Conservation (phyloP, 495 filamentous ascomycete species). For the Clavariopsis aquatica region DNA sequence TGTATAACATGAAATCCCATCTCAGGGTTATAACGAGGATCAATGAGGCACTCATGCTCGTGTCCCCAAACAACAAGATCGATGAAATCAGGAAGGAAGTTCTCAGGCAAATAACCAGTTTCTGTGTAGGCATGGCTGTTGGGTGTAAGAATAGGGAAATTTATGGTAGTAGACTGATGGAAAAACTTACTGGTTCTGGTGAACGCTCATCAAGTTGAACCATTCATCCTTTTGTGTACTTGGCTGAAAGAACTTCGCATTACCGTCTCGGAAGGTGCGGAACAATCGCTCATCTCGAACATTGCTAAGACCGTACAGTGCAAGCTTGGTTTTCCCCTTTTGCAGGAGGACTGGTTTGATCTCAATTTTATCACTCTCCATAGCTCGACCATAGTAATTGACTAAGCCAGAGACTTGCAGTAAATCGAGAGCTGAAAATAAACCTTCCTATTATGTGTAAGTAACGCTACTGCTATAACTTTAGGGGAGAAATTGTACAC, state of each 20-base stretch:
- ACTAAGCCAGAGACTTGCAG: slow-evolving; percentile 87
- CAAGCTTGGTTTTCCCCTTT: slow-evolving; percentile 91
- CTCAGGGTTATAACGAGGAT: slow-evolving; percentile 77
- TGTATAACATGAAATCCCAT: slow-evolving; percentile 95
- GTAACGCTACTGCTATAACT: background rate
- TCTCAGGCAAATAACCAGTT: slow-evolving; percentile 89
- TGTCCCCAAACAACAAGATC: slow-evolving; percentile 96
- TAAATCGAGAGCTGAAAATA: slow-evolving; percentile 84
- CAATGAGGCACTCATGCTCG: slow-evolving; percentile 93
- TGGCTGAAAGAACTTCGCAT: slow-evolving; percentile 90
- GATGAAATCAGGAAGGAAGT: slow-evolving; percentile 88
- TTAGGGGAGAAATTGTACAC: slow-evolving; percentile 46
- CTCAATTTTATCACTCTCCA: slow-evolving; percentile 87
- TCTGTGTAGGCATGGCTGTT: slow-evolving; percentile 74
- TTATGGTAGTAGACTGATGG: background rate
- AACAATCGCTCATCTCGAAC: slow-evolving; percentile 93
- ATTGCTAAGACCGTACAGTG: slow-evolving; percentile 94
- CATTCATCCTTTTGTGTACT: slow-evolving; percentile 81
- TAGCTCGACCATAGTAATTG: slow-evolving; percentile 93
- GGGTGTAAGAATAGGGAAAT: background rate
- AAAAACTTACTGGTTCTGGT: slow-evolving; percentile 77
- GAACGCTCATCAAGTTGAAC: slow-evolving; percentile 95
- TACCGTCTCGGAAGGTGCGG: slow-evolving; percentile 87
- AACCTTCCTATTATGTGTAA: slow-evolving; percentile 64
- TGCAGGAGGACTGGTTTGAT: slow-evolving; percentile 90